Evolutionary conservation across 2,329 filamentous ascomycete species (phyloP).

Genomic region (Colletotrichum gigasporum): DNA sequence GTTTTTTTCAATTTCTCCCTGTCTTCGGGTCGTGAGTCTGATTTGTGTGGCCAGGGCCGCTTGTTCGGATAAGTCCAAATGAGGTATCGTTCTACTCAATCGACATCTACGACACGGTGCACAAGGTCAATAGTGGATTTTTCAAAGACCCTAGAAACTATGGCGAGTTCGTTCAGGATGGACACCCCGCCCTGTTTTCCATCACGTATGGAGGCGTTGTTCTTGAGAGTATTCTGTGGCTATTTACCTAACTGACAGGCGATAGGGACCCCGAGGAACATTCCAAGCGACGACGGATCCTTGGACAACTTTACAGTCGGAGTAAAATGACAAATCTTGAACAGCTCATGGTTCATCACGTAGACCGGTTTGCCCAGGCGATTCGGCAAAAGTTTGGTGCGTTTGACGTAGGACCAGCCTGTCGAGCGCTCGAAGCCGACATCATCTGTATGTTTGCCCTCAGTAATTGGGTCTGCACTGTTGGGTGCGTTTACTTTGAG

Average conservation of each 20-base stretch:
- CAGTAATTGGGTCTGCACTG: neutral
- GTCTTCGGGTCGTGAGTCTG: no score
- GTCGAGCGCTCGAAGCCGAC: constrained; percentile 9
- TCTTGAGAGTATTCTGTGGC: neutral
- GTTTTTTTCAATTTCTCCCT: neutral
- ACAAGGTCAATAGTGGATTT: constrained; percentile 37
- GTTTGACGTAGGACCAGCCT: constrained; percentile 3
- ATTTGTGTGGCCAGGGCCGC: constrained; percentile 19
- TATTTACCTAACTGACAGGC: constrained; percentile 13
- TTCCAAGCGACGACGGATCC: constrained; percentile 38
- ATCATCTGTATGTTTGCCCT: constrained; percentile 1
- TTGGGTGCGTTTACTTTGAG: neutral
- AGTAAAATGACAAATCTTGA: constrained; percentile 39
- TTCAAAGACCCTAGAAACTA: constrained; percentile 39
- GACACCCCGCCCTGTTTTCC: constrained; percentile 39
- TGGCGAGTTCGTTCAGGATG: constrained; percentile 40
- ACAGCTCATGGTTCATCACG: constrained; percentile 35
- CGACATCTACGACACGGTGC: constrained; percentile 36
- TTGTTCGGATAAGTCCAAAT: constrained; percentile 36
- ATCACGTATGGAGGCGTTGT: constrained; percentile 33
- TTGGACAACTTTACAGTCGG: constrained; percentile 40
- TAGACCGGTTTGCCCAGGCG: constrained; percentile 30
- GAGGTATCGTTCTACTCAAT: constrained; percentile 40
- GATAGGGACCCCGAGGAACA: constrained; percentile 37
- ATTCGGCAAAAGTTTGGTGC: neutral